Percentiles rank a stretch among this genome's conserved stretches.
phyloP scores from a whole-genome alignment of 257 asterid genomes.

The Gardenia jasminoides region DNA sequence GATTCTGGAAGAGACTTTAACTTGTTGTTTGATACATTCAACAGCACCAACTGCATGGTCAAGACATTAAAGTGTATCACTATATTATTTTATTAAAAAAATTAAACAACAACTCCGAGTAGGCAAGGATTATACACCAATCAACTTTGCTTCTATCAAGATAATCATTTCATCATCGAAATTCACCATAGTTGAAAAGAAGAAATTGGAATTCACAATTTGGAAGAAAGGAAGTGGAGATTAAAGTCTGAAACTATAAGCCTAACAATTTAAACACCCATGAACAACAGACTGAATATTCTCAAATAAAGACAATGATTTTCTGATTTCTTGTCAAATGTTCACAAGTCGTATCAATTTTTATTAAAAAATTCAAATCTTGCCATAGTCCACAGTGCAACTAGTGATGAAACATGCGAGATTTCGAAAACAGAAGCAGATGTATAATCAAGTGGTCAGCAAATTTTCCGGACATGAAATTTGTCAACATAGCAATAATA shows the following conservation, averaged over 20 bases:
- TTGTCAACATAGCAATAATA: not conserved
- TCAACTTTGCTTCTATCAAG: not conserved
- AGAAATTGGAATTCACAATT: not conserved
- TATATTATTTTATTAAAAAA: not conserved
- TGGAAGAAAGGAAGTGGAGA: not conserved
- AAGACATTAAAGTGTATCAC: slow-evolving; percentile 3
- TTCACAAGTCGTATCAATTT: not conserved
- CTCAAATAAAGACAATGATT: not conserved
- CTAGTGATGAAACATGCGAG: not conserved
- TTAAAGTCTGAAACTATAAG: not conserved
- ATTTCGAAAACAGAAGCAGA: not conserved
- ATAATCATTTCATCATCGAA: not conserved
- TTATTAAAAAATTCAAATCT: not conserved
- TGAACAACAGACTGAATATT: not conserved
- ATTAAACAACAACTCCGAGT: not conserved
- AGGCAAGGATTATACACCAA: not conserved
- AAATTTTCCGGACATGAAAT: not conserved
- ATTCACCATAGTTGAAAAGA: not conserved
- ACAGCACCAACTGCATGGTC: slow-evolving; percentile 72
- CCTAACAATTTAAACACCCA: not conserved
- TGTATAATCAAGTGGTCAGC: not conserved
- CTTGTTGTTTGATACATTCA: slow-evolving; percentile 85
- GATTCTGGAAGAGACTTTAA: slow-evolving; percentile 85
- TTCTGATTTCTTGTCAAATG: not conserved
- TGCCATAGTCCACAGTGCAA: not conserved